Evolutionary conservation across 768 basidiomycete genomes (phyloP), one percentile per base, ranked within the genome.

Genomic region (Candolleomyces eurysporus): DNA sequence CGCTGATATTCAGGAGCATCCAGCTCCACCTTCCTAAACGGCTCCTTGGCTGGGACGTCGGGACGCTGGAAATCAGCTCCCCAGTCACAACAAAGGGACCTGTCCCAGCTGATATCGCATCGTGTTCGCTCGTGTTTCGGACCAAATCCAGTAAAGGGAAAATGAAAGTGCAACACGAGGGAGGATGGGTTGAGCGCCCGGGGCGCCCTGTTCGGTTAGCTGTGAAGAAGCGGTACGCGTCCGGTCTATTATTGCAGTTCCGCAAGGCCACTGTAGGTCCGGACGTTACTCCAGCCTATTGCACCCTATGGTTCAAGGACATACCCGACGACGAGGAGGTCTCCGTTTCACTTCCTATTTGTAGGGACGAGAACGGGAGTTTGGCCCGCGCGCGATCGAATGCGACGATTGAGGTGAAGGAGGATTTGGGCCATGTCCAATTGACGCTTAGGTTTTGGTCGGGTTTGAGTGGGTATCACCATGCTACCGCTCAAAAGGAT

Each of bases 31-130:
- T 91, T 1, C 86, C 88, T 0, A 79, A 74, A 7, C 76, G 81
- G 26, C 77, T 89, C 46, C 75, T 79, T 13, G 90, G 90, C 7
- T 89, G 87, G 84, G 87, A 90, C 54, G 81, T 87, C 8, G 87
- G 86, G 40, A 89, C 87, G 0, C 78, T 92, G 46, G 86, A 87
- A 60, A 71, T 86, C 46, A 67, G 66, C 9, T 69, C 75, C 5
- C 61, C 66, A 30, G 78, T 77, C n/a, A 40, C 14, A 17, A 5
- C 39, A 0, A 56, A 40, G 26, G 6, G 66, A 72, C 2, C 72
- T 19, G 63, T 79, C 11, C 68, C 73, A 0, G 63, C 63, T 0
- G 78, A 81, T 48, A 69, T 83, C 21, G 62, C 68, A 2, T 69
- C 75, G 32, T 82, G 79, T 65, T 69, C 70, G 39, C 69, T 84